Evolutionary conservation across 1,284 basidiomycete species (phyloP), one percentile per base, ranked within the genome.

Genomic region (Pholiota adiposa): DNA sequence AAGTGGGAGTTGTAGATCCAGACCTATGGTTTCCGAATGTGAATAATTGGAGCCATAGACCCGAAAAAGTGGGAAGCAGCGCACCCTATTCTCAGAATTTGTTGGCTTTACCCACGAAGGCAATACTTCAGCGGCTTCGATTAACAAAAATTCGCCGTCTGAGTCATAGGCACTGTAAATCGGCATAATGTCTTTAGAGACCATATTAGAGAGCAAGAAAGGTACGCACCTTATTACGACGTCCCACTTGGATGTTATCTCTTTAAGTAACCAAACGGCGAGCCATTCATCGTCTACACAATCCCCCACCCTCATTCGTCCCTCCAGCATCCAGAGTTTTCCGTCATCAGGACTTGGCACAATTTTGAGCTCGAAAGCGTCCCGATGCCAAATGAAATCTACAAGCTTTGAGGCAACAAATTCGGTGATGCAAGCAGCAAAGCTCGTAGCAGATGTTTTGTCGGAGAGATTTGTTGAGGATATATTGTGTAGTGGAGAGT

Each of bases 231-330:
- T 89, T 56, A 95, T 82, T 9, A 85, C 85, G 44, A 93, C 78
- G 65, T 93, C 88, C 89, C 92, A 95, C 62, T 84, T 85, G 51
- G 78, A 75, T 62, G 87, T 91, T 57, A 96, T 81, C 73, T 93
- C 84, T 65, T 81, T 81, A 62, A 97, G 75, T 36, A 98, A 78
- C 92, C 94, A 98, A 14, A 97, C 93, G 16, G 86, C 83, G 69
- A 90, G 90, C 96, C 96, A 98, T 75, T 98, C 97, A 70, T 98
- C 96, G 70, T 98, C 96, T 18, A 98, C 84, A 54, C 90, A 93
- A 73, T 97, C 97, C 3, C 95, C 95, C 19, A 97, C 90, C 49
- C 95, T 81, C 87, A 95, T 93, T 36, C 79, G 78, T 6, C 94
- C 92, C 67, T 91, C 86, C 0, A 96, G 76, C 23, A 86, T 72